These are phyloP conservation scores for Oenanthe sinensis DNA, from an alignment of 129 eudicot genomes.

Conservation along the genomic window DNA sequence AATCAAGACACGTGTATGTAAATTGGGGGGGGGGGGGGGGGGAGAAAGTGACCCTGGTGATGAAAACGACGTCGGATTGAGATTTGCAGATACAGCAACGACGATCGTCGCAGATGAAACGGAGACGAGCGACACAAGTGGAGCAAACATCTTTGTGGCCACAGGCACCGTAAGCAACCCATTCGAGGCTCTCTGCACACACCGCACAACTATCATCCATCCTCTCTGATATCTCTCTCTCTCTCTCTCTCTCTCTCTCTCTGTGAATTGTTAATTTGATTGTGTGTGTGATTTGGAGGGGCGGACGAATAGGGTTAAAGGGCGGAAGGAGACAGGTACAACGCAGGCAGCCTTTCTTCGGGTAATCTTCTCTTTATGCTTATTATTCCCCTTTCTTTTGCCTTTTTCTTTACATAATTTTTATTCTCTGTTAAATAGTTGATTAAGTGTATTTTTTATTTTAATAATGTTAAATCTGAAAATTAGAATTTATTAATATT, in stretches of 20 bases:
- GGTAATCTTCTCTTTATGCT: not conserved
- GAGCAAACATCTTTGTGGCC: slow-evolving; percentile 97
- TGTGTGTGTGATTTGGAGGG: not conserved
- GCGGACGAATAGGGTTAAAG: not conserved
- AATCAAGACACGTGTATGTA: not conserved
- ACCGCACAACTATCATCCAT: slow-evolving; percentile 98
- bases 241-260: too few relatives aligned
- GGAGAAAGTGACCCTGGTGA: slow-evolving; percentile 55
- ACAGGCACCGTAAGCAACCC: slow-evolving; percentile 93
- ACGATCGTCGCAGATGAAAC: slow-evolving; percentile 85
- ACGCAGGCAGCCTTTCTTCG: not conserved
- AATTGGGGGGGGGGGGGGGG: too few relatives aligned
- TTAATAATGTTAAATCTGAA: too few relatives aligned
- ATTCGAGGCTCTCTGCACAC: slow-evolving; percentile 89
- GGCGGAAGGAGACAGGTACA: not conserved
- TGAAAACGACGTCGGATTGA: slow-evolving; percentile 54
- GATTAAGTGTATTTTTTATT: too few relatives aligned
- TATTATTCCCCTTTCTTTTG: not conserved
- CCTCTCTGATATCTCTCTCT: too few relatives aligned
- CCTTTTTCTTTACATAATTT: too few relatives aligned
- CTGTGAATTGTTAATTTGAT: not conserved
- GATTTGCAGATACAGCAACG: slow-evolving; percentile 93
- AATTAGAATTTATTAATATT: too few relatives aligned
- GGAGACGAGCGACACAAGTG: slow-evolving; percentile 92
- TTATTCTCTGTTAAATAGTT: too few relatives aligned